Base-by-base conservation (phyloP, 1,284 basidiomycete species). In the Pseudozyma thailandica region DNA sequence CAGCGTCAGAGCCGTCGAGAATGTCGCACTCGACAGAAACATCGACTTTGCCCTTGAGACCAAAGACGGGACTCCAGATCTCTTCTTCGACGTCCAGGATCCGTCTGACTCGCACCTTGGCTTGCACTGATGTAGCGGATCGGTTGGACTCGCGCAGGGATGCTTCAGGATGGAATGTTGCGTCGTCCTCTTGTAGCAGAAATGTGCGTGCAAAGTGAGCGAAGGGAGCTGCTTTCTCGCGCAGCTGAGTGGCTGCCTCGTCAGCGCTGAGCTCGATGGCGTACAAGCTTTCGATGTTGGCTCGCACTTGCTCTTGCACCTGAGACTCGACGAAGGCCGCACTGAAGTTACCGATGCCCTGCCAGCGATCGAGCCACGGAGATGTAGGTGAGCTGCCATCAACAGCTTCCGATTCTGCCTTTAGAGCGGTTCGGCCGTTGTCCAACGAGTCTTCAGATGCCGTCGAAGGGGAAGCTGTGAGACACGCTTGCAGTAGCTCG, bases 21-120 rank as follows among this genome's bases (percentile, higher is more conserved):
- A 76, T 45, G 18, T 75, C 63, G 35, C 72, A 77, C 26, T 93
- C 88, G 0, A 97, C 89, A 4, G 91, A 93, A 0, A 92, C 94
- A 76, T 99, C 95, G 18, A 98, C 86, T 84, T 97, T 98, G 21
- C 95, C 96, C 82, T 95, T 97, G 37, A 99, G 86, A 0, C 95
- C 96, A 80, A 91, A 96, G 12, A 90, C 91, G 0, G 96, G 94
- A 0, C 92, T 94, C 91, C 93, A 96, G 63, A 98, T 95, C 74
- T 98, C 94, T 82, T 98, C 95, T 85, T 98, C 96, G 38, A 96
- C 88, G 59, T 94, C 94, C 13, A 77, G 69, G 28, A 82, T 65
- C 4, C 74, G 72, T 21, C 58, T 68, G 15, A 78, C 46, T 9
- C 63, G 48, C 10, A 78, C 44, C 23, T 59, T 55, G 7, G 66